phyloP scores from a whole-genome alignment of 495 filamentous ascomycete genomes.

The Daldinia caldariorum region DNA sequence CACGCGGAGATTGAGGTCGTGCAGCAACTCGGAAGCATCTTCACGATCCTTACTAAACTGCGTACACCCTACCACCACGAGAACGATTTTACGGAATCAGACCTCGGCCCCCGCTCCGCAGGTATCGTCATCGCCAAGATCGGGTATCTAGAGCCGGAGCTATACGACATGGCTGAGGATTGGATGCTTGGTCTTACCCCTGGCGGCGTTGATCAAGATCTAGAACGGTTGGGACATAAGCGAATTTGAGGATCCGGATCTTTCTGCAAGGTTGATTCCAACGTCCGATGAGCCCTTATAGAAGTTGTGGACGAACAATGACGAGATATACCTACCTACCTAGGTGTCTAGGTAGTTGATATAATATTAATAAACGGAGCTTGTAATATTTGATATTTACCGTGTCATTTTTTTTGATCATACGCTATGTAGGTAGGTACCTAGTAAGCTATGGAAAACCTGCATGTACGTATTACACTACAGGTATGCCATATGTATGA shows the following conservation, averaged over 20 bases:
- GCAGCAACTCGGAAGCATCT: slow-evolving; percentile 62
- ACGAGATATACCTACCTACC: background rate
- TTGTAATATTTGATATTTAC: background rate
- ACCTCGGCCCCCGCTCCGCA: slow-evolving; percentile 57
- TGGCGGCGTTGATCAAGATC: slow-evolving; percentile 66
- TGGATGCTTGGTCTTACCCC: slow-evolving; percentile 67
- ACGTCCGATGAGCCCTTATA: slow-evolving; percentile 53
- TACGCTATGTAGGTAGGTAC: background rate
- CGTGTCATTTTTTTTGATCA: background rate
- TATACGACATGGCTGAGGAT: slow-evolving; percentile 64
- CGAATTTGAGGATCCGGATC: slow-evolving; percentile 57
- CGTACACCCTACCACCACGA: slow-evolving; percentile 69
- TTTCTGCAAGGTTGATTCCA: slow-evolving; percentile 55
- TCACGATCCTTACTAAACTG: slow-evolving; percentile 64
- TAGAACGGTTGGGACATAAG: slow-evolving; percentile 59
- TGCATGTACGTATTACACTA: too few relatives aligned
- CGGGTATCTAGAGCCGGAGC: slow-evolving; percentile 67
- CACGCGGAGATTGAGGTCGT: slow-evolving; percentile 63
- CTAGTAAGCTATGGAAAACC: too few relatives aligned
- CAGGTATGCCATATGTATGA: too few relatives aligned
- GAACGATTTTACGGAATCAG: slow-evolving; percentile 62
- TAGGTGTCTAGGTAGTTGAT: too few relatives aligned
- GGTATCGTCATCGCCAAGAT: slow-evolving; percentile 70
- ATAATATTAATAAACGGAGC: background rate
- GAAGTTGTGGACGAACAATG: background rate